Evolutionary conservation across 352 stramenopile genomes (phyloP).

Genomic region (Globisporangium nodosum): DNA sequence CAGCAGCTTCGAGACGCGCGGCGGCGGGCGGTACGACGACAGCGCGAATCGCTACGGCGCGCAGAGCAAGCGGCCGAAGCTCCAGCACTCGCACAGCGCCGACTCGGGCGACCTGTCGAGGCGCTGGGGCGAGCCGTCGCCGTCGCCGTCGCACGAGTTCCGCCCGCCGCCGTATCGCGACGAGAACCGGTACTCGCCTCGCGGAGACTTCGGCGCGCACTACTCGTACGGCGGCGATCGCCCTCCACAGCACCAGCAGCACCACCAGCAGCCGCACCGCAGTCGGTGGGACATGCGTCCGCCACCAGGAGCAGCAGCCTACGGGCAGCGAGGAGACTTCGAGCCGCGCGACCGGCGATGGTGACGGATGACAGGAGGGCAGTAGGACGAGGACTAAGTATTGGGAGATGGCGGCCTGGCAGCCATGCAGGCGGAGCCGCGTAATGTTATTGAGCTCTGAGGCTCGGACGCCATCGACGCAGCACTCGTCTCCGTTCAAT

Average conservation of each 20-base stretch:
- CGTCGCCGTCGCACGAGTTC: constrained; percentile 21
- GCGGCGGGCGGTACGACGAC: constrained; percentile 5
- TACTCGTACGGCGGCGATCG: neutral
- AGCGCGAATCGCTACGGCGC: constrained; percentile 21
- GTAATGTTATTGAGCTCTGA: no score
- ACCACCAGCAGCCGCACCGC: neutral
- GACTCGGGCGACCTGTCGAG: constrained; percentile 27
- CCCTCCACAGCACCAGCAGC: neutral
- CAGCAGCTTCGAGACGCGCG: constrained; percentile 24
- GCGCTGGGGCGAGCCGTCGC: constrained; percentile 3
- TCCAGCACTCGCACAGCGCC: constrained; percentile 60
- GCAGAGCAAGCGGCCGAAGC: constrained; percentile 46
- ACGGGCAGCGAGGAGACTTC: constrained; percentile 1
- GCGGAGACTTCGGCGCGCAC: constrained; percentile 8
- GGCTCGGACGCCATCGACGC: no score
- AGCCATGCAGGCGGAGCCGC: no score
- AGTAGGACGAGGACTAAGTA: neutral
- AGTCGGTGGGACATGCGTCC: constrained; percentile 13
- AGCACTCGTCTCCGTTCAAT: no score
- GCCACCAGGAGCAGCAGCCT: neutral
- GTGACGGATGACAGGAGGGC: neutral
- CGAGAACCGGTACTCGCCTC: neutral
- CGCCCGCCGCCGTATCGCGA: neutral
- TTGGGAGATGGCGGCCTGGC: neutral
- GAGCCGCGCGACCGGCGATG: constrained; percentile 5